Percentiles rank a stretch among this genome's conserved stretches.
phyloP scores from a whole-genome alignment of 192 early-diverging fungal genomes.

The Geranomyces variabilis region DNA sequence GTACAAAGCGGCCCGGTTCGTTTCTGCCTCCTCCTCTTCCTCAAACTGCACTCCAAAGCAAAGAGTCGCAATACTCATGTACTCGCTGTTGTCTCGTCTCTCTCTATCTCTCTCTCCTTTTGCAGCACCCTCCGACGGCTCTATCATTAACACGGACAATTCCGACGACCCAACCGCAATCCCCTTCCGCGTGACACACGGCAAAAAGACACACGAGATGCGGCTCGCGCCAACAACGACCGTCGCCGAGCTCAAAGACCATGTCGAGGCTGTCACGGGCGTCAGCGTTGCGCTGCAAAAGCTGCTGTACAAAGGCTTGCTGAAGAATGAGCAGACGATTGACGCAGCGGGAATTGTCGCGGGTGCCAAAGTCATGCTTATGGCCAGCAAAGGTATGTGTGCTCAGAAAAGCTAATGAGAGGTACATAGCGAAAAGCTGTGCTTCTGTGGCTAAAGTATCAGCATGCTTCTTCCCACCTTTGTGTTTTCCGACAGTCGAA shows the following conservation, averaged over 20 bases:
- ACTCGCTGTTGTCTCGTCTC: too few relatives aligned
- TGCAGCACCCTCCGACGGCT: too few relatives aligned
- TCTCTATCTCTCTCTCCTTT: too few relatives aligned
- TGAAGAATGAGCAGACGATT: slow-evolving; percentile 33
- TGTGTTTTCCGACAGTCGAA: slow-evolving; percentile 19
- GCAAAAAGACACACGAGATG: slow-evolving; percentile 23
- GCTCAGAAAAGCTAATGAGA: too few relatives aligned
- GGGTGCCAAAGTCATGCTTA: slow-evolving; percentile 32
- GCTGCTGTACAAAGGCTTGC: slow-evolving; percentile 33
- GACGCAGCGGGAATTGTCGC: slow-evolving; percentile 14
- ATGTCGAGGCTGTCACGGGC: slow-evolving; percentile 21
- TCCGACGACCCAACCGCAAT: slow-evolving; percentile 4
- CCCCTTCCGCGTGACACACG: slow-evolving; percentile 24
- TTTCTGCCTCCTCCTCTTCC: too few relatives aligned
- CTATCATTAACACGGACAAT: neutral
- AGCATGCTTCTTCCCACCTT: too few relatives aligned
- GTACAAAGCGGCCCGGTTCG: too few relatives aligned
- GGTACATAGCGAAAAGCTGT: too few relatives aligned
- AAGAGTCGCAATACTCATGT: too few relatives aligned
- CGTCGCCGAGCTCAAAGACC: slow-evolving; percentile 19
- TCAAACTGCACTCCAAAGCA: too few relatives aligned
- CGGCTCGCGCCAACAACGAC: neutral
- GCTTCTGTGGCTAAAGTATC: too few relatives aligned
- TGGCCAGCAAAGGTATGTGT: slow-evolving; percentile 30
- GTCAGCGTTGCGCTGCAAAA: slow-evolving; percentile 30